These are phyloP conservation scores for Austroboletus rostrupii DNA, from an alignment of 1,284 basidiomycete species.

Conservation along the genomic window DNA sequence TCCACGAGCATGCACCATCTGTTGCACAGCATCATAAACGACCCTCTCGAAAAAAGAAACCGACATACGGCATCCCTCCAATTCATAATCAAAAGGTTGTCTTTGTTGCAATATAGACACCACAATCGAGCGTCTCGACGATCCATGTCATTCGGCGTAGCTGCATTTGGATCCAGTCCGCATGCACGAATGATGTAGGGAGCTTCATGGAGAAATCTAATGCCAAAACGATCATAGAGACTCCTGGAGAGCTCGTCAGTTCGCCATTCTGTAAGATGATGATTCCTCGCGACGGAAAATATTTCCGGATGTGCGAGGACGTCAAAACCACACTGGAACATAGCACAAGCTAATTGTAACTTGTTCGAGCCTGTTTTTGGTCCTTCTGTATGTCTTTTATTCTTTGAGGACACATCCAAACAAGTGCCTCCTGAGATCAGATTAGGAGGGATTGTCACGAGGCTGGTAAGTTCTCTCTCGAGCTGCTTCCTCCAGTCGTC, in stretches of 20 bases:
- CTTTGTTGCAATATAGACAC: conserved; percentile 1
- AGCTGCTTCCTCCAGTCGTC: conserved; percentile 13
- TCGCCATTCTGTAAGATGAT: neutral
- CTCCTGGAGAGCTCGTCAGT: neutral
- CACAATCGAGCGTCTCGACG: conserved; percentile 2
- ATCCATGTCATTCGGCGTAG: conserved; percentile 15
- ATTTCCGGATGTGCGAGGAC: neutral
- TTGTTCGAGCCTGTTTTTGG: neutral
- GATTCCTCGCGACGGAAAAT: neutral
- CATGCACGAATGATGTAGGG: conserved; percentile 8
- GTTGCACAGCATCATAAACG: neutral
- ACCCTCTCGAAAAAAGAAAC: neutral
- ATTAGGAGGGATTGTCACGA: conserved; percentile 6
- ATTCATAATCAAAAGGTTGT: neutral
- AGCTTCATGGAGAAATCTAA: conserved; percentile 3
- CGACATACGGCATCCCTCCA: conserved; percentile 12
- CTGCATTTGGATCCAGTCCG: conserved; percentile 12
- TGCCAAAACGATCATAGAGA: neutral
- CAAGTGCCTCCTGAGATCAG: neutral
- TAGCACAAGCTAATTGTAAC: conserved; percentile 6
- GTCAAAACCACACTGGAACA: neutral
- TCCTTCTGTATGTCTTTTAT: too few relatives aligned
- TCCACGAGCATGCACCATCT: conserved; percentile 6
- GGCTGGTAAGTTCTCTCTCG: conserved; percentile 3
- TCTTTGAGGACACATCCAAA: neutral